phyloP scores from a whole-genome alignment of 2,329 filamentous ascomycete species.

The Stylonectria norvegica region DNA sequence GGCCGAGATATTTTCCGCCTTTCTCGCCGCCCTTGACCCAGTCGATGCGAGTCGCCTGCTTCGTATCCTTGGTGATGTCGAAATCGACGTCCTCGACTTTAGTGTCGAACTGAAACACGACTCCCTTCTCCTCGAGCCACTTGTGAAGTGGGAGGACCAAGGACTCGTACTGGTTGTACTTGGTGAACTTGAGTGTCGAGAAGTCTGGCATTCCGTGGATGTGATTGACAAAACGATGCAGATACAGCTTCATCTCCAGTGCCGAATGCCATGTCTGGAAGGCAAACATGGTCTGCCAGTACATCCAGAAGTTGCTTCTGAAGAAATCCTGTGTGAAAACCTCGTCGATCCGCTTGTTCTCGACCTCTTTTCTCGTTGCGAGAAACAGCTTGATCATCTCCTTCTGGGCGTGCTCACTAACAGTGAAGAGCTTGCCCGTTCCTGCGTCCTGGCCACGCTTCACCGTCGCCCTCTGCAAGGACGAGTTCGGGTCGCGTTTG shows the following conservation, averaged over 20 bases:
- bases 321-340: slow-evolving; percentile 12
- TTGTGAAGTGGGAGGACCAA: slow-evolving; percentile 10
- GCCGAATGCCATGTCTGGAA: slow-evolving; percentile 16
- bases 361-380: slow-evolving; percentile 9
- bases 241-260: slow-evolving; percentile 14
- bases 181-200: slow-evolving; percentile 13
- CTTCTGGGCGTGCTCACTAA: slow-evolving; percentile 26
- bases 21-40: slow-evolving; percentile 6
- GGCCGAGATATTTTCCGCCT: slow-evolving; percentile 5
- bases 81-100: slow-evolving; percentile 13
- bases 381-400: slow-evolving; percentile 17
- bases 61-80: slow-evolving; percentile 2
- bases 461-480: slow-evolving; percentile 29
- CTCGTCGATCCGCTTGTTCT: slow-evolving; percentile 9
- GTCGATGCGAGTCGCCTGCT: slow-evolving; percentile 11
- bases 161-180: slow-evolving; percentile 15
- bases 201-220: slow-evolving; percentile 15
- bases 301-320: slow-evolving; percentile 15
- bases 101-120: slow-evolving; percentile 11
- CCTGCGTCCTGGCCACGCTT: slow-evolving; percentile 26
- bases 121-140: slow-evolving; percentile 13
- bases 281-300: slow-evolving; percentile 18
- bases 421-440: slow-evolving; percentile 24
- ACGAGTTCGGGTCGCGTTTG: slow-evolving; percentile 20
- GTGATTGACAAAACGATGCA: slow-evolving; percentile 14